Evolutionary conservation across 495 filamentous ascomycete species (phyloP).

Genomic region (Aspergillus baeticus): DNA sequence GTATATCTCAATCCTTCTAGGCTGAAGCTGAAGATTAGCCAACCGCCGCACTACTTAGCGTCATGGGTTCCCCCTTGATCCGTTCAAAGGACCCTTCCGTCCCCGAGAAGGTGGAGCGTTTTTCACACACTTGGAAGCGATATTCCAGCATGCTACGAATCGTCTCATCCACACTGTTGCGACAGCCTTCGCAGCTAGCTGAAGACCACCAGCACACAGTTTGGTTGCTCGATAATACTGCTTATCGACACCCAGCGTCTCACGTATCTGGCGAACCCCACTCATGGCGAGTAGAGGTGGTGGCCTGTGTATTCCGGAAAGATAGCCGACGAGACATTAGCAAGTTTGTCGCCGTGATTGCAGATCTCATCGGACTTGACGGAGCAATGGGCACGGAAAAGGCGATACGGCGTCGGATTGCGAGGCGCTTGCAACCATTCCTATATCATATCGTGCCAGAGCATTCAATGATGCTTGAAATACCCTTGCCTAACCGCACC

Average conservation of each 20-base stretch:
- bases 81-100: slow-evolving; percentile 10
- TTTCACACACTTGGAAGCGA: slow-evolving; percentile 22
- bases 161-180: slow-evolving; percentile 27
- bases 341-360: slow-evolving; percentile 66
- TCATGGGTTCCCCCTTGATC: slow-evolving; percentile 5
- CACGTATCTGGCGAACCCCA: slow-evolving; percentile 25
- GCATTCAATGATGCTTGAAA: slow-evolving; percentile 58
- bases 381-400: slow-evolving; percentile 54
- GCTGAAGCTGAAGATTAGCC: neutral
- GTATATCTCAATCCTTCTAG: neutral
- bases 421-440: slow-evolving; percentile 71
- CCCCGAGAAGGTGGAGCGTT: slow-evolving; percentile 6
- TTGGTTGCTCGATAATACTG: slow-evolving; percentile 91
- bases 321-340: slow-evolving; percentile 63
- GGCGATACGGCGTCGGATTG: slow-evolving; percentile 62
- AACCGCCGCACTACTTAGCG: slow-evolving; percentile 3
- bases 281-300: slow-evolving; percentile 76
- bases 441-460: slow-evolving; percentile 71
- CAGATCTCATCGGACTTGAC: slow-evolving; percentile 67
- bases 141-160: slow-evolving; percentile 31
- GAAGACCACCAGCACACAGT: slow-evolving; percentile 60
- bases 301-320: slow-evolving; percentile 75
- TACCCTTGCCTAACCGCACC: slow-evolving; percentile 42
- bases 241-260: slow-evolving; percentile 53
- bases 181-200: slow-evolving; percentile 33